Evolutionary conservation across 169 alveolate species (phyloP).

Genomic region (Neospora caninum): DNA sequence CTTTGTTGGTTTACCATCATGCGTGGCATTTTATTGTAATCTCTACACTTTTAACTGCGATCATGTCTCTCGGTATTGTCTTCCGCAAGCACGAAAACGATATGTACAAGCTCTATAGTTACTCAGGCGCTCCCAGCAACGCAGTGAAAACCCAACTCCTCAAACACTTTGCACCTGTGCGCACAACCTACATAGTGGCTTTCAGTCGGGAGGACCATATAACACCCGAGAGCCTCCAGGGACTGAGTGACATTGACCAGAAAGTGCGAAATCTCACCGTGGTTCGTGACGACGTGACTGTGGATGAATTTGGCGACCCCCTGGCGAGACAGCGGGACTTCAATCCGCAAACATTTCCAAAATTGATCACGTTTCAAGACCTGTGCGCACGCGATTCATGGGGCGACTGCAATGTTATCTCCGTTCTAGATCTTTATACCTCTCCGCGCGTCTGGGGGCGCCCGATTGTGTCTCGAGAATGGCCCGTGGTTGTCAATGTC

Average conservation of each 20-base stretch:
- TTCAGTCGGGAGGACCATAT: background rate
- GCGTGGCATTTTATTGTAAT: conserved; percentile 43
- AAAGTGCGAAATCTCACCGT: conserved; percentile 17
- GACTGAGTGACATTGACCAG: background rate
- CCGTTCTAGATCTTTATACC: conserved; percentile 69
- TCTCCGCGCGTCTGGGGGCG: conserved; percentile 57
- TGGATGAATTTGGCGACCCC: conserved; percentile 43
- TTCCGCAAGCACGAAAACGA: conserved; percentile 56
- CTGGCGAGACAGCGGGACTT: background rate
- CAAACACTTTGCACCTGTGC: background rate
- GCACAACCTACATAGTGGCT: conserved; percentile 25
- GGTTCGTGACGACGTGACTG: conserved; percentile 32
- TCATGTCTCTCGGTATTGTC: conserved; percentile 44
- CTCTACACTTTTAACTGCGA: conserved; percentile 17
- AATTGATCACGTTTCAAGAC: conserved; percentile 62
- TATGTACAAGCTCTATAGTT: conserved; percentile 57
- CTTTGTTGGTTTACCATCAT: conserved; percentile 45
- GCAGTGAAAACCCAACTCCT: background rate
- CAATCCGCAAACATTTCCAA: conserved; percentile 9
- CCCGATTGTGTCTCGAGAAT: conserved; percentile 45
- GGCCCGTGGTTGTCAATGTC: conserved; percentile 46
- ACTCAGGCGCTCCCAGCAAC: conserved; percentile 55
- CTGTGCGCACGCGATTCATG: conserved; percentile 71
- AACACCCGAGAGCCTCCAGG: conserved; percentile 7
- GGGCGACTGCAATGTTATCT: conserved; percentile 75